Conservation (phyloP, 1,284 basidiomycete species). For the Cryptococcus sp. region DNA sequence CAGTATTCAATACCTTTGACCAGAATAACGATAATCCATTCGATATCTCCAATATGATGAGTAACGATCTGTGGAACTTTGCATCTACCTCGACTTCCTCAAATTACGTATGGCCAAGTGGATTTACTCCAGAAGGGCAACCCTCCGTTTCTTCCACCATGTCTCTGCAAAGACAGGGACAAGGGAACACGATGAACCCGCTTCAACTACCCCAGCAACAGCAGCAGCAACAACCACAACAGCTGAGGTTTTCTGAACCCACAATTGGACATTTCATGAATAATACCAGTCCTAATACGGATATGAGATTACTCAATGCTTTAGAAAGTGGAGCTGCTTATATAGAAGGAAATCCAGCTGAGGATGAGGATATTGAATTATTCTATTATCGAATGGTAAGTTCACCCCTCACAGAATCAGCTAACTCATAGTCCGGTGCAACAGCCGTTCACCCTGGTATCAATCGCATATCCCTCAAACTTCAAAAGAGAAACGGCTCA, state of each 20-base stretch:
- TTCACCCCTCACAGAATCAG: neutral
- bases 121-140: constrained; percentile 14
- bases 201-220: neutral
- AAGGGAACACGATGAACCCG: neutral
- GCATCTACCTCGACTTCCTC: constrained; percentile 2
- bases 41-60: constrained; percentile 1
- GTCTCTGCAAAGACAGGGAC: neutral
- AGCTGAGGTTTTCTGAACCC: constrained; percentile 1
- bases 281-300: constrained; percentile 20
- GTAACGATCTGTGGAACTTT: constrained; percentile 14
- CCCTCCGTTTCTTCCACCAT: neutral
- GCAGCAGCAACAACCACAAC: neutral
- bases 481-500: constrained; percentile 34
- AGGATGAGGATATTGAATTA: constrained; percentile 44
- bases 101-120: constrained; percentile 27
- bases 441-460: constrained; percentile 48
- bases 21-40: neutral
- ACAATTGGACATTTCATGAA: constrained; percentile 10
- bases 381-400: constrained; percentile 50
- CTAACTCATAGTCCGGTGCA: constrained; percentile 39
- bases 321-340: constrained; percentile 47
- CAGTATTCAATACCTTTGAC: neutral
- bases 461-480: constrained; percentile 49
- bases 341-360: constrained; percentile 46
- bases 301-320: constrained; percentile 40